These are phyloP conservation scores for Cercospora canescens DNA, from an alignment of 2,329 filamentous ascomycete genomes.

Conservation along the genomic window DNA sequence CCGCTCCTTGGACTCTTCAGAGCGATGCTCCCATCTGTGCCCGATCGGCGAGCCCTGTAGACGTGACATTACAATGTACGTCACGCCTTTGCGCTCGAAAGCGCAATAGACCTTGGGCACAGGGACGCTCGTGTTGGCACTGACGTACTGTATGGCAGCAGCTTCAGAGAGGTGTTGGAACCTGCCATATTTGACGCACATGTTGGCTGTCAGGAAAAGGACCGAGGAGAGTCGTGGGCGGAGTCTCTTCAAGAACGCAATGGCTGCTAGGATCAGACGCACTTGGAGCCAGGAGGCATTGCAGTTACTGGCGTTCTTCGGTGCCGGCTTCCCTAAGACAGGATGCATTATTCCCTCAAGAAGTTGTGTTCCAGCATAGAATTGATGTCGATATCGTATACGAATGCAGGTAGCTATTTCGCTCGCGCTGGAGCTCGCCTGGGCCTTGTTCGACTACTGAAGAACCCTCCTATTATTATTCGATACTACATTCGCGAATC, in stretches of 20 bases:
- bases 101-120: conserved; percentile 49
- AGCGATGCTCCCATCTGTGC: neutral
- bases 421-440: too few species aligned
- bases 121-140: conserved; percentile 45
- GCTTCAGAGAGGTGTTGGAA: conserved; percentile 41
- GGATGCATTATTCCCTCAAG: too few species aligned
- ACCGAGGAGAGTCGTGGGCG: conserved; percentile 1
- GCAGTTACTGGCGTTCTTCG: too few species aligned
- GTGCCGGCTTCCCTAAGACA: too few species aligned
- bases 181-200: conserved; percentile 43
- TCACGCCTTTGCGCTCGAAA: conserved; percentile 41
- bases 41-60: conserved; percentile 18
- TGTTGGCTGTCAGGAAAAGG: neutral
- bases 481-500: too few species aligned
- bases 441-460: too few species aligned
- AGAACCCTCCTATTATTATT: too few species aligned
- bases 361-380: too few species aligned
- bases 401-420: too few species aligned
- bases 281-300: too few species aligned
- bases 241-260: neutral
- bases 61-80: conserved; percentile 50
- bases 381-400: too few species aligned
- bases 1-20: neutral
- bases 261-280: neutral
- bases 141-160: conserved; percentile 43